Base-by-base conservation (phyloP, 1,284 basidiomycete genomes). In the Cystobasidium pallidum region DNA sequence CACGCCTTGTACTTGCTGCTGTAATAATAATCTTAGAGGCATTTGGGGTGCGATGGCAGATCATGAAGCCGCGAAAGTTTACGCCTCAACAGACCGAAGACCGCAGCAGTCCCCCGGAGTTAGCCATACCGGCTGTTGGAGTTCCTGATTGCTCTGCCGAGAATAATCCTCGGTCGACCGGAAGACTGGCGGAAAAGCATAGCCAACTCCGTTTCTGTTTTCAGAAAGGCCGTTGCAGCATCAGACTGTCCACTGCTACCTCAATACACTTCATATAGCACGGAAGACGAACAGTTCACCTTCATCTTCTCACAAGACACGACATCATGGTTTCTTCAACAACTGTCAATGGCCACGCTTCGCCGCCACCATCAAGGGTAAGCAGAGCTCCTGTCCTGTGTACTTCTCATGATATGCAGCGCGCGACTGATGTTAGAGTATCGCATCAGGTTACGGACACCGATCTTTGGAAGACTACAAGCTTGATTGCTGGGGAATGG, bases 401-500 rank as follows among this genome's bases (percentile, higher is more conserved):
- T 39, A 13, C 6, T 39, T 39, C 6, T 39, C 36, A 39, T n/a
- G 36, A 39, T 39, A 34, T 34, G 10, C 17, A 28, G 17, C 24
- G 7, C 10, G 21, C 6, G 13, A 34, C 19, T 34, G 32, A 51
- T 11, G 28, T 28, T 11, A 34, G 13, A 8, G 3, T 11, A 11
- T 19, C 36, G n/a, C 15, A 36, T 11, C 71, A 74, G 75, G 83
- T 94, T 73, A 89, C 89, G 79, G 92, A 94, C 78, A 80, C 87
- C 0, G 85, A 86, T 6, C 82, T 95, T 74, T 83, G 93, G 78
- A 89, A 88, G 78, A 86, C 86, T 28, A 86, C 91, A 82, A 90
- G 85, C 0, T 86, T 88, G 75, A 89, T 96, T 78, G 86, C 87
- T 78, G 92, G 92, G 2, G 85, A 91, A 81, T 91, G 91, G 89